Percentiles rank a stretch among this genome's conserved stretches.
Evolutionary conservation across 768 basidiomycete genomes (phyloP).

Genomic region (Tylopilus plumbeoviolaceoides): DNA sequence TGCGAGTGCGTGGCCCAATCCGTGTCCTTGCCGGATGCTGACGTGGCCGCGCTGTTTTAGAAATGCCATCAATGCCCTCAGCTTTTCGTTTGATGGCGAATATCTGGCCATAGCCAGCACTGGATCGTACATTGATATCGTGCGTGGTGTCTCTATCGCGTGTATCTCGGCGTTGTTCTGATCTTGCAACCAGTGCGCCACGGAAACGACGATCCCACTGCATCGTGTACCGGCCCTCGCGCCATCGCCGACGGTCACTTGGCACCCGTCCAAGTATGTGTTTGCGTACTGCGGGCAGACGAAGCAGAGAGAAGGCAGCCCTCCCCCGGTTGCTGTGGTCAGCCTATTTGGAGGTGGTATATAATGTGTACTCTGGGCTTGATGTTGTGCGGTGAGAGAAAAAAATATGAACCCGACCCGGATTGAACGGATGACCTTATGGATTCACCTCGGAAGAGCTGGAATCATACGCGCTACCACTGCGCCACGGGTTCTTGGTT

Average conservation of each 20-base stretch:
- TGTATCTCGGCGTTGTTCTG: neutral
- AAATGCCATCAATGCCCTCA: slow-evolving; percentile 65
- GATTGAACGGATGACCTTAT: slow-evolving; percentile 47
- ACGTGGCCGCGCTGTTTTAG: slow-evolving; percentile 33
- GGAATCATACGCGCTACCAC: slow-evolving; percentile 41
- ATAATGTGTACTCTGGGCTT: too few relatives aligned
- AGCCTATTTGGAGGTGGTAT: slow-evolving; percentile 64
- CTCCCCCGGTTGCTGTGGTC: slow-evolving; percentile 62
- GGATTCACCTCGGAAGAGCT: slow-evolving; percentile 27
- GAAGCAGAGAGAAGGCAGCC: slow-evolving; percentile 58
- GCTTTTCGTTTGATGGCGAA: slow-evolving; percentile 83
- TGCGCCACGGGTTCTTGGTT: slow-evolving; percentile 33
- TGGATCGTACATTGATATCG: slow-evolving; percentile 74
- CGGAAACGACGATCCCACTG: slow-evolving; percentile 68
- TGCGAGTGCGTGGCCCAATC: slow-evolving; percentile 61
- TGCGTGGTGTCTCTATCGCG: slow-evolving; percentile 33
- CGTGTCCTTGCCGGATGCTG: neutral
- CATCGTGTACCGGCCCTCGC: slow-evolving; percentile 74
- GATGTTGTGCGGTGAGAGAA: too few relatives aligned
- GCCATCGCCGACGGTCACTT: slow-evolving; percentile 69
- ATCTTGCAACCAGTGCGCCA: slow-evolving; percentile 55
- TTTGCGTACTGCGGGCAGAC: slow-evolving; percentile 81
- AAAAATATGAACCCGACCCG: slow-evolving; percentile 39
- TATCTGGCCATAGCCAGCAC: slow-evolving; percentile 73
- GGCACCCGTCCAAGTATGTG: slow-evolving; percentile 82